Conservation (phyloP, 495 filamentous ascomycete species). For the Aspergillus heteromorphus region DNA sequence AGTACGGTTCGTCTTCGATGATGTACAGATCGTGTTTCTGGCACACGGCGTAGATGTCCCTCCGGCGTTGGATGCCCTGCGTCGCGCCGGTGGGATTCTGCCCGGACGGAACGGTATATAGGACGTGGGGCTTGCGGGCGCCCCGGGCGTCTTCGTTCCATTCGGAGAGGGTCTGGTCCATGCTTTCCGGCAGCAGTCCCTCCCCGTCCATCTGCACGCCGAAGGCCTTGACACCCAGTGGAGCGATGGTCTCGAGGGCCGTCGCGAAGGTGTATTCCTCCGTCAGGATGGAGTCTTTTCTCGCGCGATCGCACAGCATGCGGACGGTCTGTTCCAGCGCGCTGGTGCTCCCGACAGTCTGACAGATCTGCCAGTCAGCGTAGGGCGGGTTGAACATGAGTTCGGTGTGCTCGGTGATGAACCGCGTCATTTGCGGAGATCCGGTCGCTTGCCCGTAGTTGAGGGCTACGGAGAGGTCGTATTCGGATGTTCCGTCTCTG, state of each 20-base stretch:
- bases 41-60: constrained; percentile 59
- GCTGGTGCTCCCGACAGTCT: constrained; percentile 73
- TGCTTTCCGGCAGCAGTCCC: constrained; percentile 60
- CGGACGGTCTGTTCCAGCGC: constrained; percentile 71
- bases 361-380: constrained; percentile 71
- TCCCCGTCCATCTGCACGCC: constrained; percentile 72
- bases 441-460: constrained; percentile 90
- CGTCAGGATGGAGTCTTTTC: constrained; percentile 66
- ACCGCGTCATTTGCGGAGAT: constrained; percentile 79
- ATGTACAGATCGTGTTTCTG: constrained; percentile 69
- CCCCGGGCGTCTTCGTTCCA: constrained; percentile 59
- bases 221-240: constrained; percentile 67
- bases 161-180: constrained; percentile 60
- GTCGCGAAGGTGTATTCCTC: constrained; percentile 86
- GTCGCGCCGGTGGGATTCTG: constrained; percentile 81
- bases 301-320: constrained; percentile 57
- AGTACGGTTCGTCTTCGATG: constrained; percentile 78
- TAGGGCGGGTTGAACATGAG: constrained; percentile 51
- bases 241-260: constrained; percentile 72
- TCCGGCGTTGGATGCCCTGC: constrained; percentile 49
- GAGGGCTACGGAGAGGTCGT: constrained; percentile 73
- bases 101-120: constrained; percentile 60
- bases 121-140: constrained; percentile 34
- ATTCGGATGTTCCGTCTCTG: constrained; percentile 40
- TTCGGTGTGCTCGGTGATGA: constrained; percentile 89